Evolutionary conservation across 805 yeast genomes (phyloP).

Genomic region (Yarrowia porcina): DNA sequence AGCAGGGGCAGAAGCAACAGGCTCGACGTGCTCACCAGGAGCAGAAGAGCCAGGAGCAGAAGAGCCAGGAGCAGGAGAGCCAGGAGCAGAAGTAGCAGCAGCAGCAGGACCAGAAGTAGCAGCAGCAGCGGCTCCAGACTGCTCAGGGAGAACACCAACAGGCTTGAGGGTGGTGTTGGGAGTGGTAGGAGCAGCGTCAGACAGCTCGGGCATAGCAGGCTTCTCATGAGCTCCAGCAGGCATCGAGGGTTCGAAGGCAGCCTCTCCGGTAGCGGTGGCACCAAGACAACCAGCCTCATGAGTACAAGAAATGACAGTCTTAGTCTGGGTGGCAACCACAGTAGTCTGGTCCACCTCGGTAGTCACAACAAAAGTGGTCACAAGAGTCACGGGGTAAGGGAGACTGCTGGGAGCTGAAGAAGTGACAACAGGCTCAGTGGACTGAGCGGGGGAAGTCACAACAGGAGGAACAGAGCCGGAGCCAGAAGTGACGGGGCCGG

Average conservation of each 20-base stretch:
- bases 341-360: constrained; percentile 13
- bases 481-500: background rate
- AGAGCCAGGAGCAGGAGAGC: background rate
- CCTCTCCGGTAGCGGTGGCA: background rate
- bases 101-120: background rate
- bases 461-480: background rate
- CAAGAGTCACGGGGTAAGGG: background rate
- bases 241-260: background rate
- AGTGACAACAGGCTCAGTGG: background rate
- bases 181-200: background rate
- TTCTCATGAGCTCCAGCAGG: constrained; percentile 13
- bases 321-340: background rate
- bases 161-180: constrained; percentile 15
- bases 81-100: background rate
- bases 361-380: constrained; percentile 8
- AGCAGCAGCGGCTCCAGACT: background rate
- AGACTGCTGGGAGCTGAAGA: background rate
- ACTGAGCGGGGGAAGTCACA: background rate
- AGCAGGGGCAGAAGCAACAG: background rate
- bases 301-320: constrained; percentile 1
- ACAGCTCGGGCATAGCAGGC: constrained; percentile 7
- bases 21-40: background rate
- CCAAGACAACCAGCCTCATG: constrained; percentile 13
- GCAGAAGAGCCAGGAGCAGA: background rate
- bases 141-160: background rate